Evolutionary conservation across 169 alveolate genomes (phyloP).

Genomic region (Plasmodium malariae): DNA sequence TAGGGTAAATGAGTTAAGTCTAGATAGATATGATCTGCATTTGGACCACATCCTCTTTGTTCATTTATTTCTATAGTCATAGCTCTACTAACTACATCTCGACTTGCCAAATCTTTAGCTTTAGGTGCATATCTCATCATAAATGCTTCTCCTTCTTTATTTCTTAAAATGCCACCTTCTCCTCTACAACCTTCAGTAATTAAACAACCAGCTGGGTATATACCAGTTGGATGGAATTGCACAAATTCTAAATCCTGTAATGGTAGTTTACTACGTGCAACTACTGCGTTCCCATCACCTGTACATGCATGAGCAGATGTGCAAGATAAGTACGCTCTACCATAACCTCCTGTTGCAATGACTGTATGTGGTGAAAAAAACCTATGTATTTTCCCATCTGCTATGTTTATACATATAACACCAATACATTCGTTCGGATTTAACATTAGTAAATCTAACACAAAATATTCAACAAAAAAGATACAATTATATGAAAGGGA

Average conservation of each 20-base stretch:
- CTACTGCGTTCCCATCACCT: constrained; percentile 96
- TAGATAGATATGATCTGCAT: constrained; percentile 95
- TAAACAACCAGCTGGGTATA: constrained; percentile 97
- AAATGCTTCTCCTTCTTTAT: constrained; percentile 96
- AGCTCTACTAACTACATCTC: constrained; percentile 98
- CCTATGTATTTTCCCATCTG: constrained; percentile 97
- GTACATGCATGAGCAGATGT: constrained; percentile 99
- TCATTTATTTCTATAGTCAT: constrained; percentile 97
- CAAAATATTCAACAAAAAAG: constrained; percentile 98
- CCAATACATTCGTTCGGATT: constrained; percentile 93
- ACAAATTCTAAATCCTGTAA: constrained; percentile 98
- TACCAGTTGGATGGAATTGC: constrained; percentile 99
- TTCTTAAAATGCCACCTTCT: constrained; percentile 98
- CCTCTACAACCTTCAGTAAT: constrained; percentile 99
- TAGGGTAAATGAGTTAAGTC: constrained; percentile 95
- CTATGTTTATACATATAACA: constrained; percentile 95
- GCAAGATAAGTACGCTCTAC: constrained; percentile 97
- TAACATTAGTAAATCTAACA: constrained; percentile 95
- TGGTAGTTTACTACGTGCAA: constrained; percentile 96
- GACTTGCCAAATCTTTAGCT: constrained; percentile 97
- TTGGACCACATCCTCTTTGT: constrained; percentile 97
- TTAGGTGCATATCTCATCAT: constrained; percentile 96
- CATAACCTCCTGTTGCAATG: constrained; percentile 98
- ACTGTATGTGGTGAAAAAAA: constrained; percentile 95
- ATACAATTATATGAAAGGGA: constrained; percentile 93